Evolutionary conservation across 116 monocot genomes (phyloP), one percentile per base, ranked within the genome.

Genomic region (Dioscorea cayenensis): DNA sequence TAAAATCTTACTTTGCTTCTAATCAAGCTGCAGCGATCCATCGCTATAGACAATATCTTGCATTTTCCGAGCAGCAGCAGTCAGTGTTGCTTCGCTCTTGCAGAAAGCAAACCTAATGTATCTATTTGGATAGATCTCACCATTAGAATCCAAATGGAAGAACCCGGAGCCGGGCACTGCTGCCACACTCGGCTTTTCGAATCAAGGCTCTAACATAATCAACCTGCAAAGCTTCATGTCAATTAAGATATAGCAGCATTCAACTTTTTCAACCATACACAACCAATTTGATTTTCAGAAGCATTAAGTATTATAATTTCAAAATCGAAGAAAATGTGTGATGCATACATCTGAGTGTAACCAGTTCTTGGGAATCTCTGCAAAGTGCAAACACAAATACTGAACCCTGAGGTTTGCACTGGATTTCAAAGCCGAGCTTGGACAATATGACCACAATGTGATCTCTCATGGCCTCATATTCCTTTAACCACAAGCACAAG

Each of bases 31-130:
- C 3, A 78, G 20, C 12, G n/a, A 21, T 49, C 49, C 73, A 4
- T 64, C 48, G 63, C 64, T 63, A 20, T n/a, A 23, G 7, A 72
- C 72, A 21, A 91, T 60, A 49, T 71, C 62, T 37, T 35, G 59
- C 74, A 92, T 64, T 62, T 78, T 88, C 37, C 64, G 67, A 38
- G 82, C 80, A 60, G 92, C 92, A 20, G 84, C 76, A 49, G 29
- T 65, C 7, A 96, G 76, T 10, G 92, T 92, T 16, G 75, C 70
- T 51, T 72, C 60, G 64, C 90, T 86, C 84, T 96, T 92, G 80
- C 96, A 92, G 83, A 96, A 92, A 2, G 96, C 92, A 78, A 92
- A 92, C 70, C 92, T 83, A 8, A 96, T 69, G 29, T 87, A 96
- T 63, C 82, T 69, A 20, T 66, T 67, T 25, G 71, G 79, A 63